Base-by-base conservation (phyloP, 768 basidiomycete species). In the Macrolepiota fuliginosa region DNA sequence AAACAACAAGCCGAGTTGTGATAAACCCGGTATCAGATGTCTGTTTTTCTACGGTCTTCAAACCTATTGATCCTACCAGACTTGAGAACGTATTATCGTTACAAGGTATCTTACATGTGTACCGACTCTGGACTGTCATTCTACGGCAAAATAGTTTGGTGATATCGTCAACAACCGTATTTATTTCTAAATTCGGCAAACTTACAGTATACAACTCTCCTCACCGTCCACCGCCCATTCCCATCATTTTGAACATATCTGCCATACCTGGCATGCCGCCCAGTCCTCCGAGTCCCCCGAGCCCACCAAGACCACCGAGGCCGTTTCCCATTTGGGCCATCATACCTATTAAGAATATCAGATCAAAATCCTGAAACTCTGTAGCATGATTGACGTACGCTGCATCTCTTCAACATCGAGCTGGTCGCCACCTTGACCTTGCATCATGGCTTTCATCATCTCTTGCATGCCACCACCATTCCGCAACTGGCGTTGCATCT, bases 361-460 rank as follows among this genome's bases (percentile, higher is more conserved):
- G 51, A 54, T 52, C 50, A 54, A 55, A 42, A 32, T 24, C 36
- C 4, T 36, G 9, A 27, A 17, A 45, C 19, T 19, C 42, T 45
- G 42, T 40, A 6, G 6, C 22, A n/a, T 13, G 29, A 42, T 61
- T 17, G 17, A 75, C 83, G 65, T 74, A 90, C 93, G 84, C 76
- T 94, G 92, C 92, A 96, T 94, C 73, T 96, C 94, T 62, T 92
- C 91, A 90, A 96, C 91, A 69, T 95, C 94, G 56, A 89, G 79
- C 70, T 94, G 87, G 68, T 95, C 95, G 11, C 92, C 92, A 57
- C 91, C 92, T 67, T 92, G 88, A 10, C 94, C 92, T 68, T 94
- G 93, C 91, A 97, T 95, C 92, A 98, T 95, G 27, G 91, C 89
- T 71, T 91, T 92, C 94, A 96, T 94, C 94, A 96, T 96, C 68